phyloP scores from a whole-genome alignment of 2,329 filamentous ascomycete genomes.

The Fusarium nurragi region DNA sequence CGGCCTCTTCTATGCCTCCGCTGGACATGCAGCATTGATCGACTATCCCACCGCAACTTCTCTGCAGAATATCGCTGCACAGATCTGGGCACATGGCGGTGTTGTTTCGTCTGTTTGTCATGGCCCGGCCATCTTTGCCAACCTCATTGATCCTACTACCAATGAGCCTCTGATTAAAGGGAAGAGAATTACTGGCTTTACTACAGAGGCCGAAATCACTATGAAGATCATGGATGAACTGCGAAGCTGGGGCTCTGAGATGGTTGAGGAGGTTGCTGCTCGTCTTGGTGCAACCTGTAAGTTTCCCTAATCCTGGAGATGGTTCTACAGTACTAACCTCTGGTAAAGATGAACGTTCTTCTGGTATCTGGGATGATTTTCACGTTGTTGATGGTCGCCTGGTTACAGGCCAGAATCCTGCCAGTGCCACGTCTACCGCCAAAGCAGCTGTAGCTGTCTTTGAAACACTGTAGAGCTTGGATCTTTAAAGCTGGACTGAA shows the following conservation, averaged over 20 bases:
- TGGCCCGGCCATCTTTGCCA: constrained; percentile 12
- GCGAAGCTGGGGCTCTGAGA: not conserved
- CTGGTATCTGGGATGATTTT: constrained; percentile 18
- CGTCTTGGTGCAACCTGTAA: constrained; percentile 18
- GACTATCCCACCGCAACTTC: constrained; percentile 13
- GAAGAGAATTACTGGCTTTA: constrained; percentile 10
- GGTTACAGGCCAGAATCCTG: constrained; percentile 18
- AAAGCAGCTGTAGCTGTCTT: constrained; percentile 7
- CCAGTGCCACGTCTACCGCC: constrained; percentile 14
- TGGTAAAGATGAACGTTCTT: not conserved
- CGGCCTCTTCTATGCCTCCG: constrained; percentile 34
- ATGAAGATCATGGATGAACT: constrained; percentile 15
- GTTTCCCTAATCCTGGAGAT: rapidly evolving
- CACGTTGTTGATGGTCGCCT: constrained; percentile 10
- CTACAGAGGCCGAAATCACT: not conserved
- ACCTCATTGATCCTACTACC: constrained; percentile 2
- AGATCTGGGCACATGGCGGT: constrained; percentile 4
- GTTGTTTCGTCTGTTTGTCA: constrained; percentile 15
- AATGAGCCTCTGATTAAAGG: constrained; percentile 19
- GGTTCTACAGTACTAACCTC: not conserved
- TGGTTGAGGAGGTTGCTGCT: constrained; percentile 9
- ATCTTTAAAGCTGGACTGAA: not conserved
- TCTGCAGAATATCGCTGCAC: constrained; percentile 10
- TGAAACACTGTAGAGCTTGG: not conserved
- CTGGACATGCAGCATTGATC: constrained; percentile 17